Conservation (phyloP, 2,329 filamentous ascomycete species). For the Coniochaeta sp. region DNA sequence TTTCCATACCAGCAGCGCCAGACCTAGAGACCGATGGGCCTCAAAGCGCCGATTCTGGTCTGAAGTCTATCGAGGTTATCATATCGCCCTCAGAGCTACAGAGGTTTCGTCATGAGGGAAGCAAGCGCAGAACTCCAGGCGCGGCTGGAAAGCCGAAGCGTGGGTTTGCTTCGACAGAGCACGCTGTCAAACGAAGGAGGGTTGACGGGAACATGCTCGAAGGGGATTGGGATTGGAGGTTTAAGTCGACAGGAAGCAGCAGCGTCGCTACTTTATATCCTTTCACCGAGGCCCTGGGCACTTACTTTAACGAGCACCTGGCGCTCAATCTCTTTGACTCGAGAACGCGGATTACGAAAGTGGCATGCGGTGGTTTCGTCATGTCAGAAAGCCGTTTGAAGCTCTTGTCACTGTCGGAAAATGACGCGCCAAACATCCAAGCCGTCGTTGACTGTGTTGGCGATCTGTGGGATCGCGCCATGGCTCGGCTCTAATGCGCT, state of each 20-base stretch:
- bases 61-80: constrained; percentile 43
- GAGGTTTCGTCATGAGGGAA: constrained; percentile 36
- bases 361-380: constrained; percentile 50
- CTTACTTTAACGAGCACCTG: constrained; percentile 44
- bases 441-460: background rate
- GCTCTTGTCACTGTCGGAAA: constrained; percentile 6
- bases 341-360: constrained; percentile 41
- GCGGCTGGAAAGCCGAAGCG: constrained; percentile 5
- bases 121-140: background rate
- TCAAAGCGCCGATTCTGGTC: constrained; percentile 15
- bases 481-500: background rate
- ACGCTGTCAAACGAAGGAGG: constrained; percentile 31
- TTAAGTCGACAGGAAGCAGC: background rate
- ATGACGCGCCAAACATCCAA: background rate
- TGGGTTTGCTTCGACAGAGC: constrained; percentile 19
- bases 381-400: constrained; percentile 46
- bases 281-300: constrained; percentile 42
- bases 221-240: constrained; percentile 45
- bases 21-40: background rate
- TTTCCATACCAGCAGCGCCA: background rate
- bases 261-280: constrained; percentile 23
- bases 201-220: constrained; percentile 40
- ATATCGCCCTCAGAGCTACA: constrained; percentile 39
- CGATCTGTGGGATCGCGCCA: background rate
- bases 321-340: constrained; percentile 49